Conservation (phyloP, 768 basidiomycete species). For the Rhodotorula toruloides region DNA sequence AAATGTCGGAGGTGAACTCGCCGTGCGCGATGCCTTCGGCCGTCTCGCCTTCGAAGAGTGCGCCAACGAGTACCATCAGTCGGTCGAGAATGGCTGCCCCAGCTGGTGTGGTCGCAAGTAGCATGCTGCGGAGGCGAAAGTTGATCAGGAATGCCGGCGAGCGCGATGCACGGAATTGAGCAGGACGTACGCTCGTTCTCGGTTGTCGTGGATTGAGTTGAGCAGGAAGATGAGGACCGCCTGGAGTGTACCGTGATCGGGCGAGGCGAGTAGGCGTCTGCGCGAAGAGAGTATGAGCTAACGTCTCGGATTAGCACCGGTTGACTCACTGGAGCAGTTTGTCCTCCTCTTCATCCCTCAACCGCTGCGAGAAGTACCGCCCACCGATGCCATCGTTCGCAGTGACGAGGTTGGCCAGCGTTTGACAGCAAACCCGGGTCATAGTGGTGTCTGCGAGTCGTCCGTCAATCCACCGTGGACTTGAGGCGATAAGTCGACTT, state of each 20-base stretch:
- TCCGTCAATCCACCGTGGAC: too few relatives aligned
- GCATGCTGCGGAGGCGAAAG: background rate
- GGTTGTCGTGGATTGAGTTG: slow-evolving; percentile 18
- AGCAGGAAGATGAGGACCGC: slow-evolving; percentile 32
- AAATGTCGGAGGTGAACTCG: slow-evolving; percentile 6
- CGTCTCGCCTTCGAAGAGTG: slow-evolving; percentile 13
- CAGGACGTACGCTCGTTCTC: slow-evolving; percentile 15
- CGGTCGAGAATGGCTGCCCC: slow-evolving; percentile 24
- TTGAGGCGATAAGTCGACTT: background rate
- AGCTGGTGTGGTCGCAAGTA: slow-evolving; percentile 19
- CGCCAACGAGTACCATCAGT: slow-evolving; percentile 11
- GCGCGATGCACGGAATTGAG: background rate
- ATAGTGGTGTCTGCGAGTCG: slow-evolving; percentile 17
- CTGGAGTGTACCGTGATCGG: slow-evolving; percentile 22
- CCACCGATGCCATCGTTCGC: slow-evolving; percentile 1
- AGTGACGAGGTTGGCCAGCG: slow-evolving; percentile 31
- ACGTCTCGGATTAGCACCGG: too few relatives aligned
- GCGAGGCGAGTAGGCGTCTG: slow-evolving; percentile 30
- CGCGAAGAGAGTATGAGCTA: background rate
- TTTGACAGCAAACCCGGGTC: slow-evolving; percentile 30
- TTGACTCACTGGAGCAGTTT: slow-evolving; percentile 8
- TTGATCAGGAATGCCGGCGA: too few relatives aligned
- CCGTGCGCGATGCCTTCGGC: background rate
- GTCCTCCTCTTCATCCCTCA: slow-evolving; percentile 6
- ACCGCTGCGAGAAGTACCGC: background rate